phyloP scores from a whole-genome alignment of 306 rosid species.

The Medicago lupulina region DNA sequence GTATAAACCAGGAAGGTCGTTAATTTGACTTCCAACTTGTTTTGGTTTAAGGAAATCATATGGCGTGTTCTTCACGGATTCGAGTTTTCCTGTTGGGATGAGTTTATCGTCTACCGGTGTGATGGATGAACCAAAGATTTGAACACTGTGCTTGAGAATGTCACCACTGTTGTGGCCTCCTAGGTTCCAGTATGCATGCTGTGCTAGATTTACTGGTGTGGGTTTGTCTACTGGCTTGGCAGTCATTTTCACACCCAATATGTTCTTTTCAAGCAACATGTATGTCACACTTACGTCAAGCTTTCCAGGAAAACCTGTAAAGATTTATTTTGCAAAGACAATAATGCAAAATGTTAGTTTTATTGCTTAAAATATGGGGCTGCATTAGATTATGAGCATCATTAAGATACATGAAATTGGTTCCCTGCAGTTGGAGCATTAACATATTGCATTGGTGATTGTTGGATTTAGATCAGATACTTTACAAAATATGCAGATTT shows the following conservation, averaged over 20 bases:
- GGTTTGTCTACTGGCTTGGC: slow-evolving; percentile 59
- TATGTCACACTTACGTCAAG: slow-evolving; percentile 62
- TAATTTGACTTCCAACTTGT: slow-evolving; percentile 50
- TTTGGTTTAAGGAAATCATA: slow-evolving; percentile 61
- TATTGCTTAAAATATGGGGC: not conserved
- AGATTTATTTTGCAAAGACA: slow-evolving; percentile 17
- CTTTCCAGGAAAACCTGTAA: slow-evolving; percentile 77
- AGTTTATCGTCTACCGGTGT: slow-evolving; percentile 64
- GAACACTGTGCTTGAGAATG: slow-evolving; percentile 61
- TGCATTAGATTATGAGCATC: not conserved
- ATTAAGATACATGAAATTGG: not conserved
- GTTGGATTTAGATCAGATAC: not conserved
- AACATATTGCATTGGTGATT: not conserved
- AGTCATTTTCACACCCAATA: slow-evolving; percentile 56
- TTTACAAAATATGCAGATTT: not conserved
- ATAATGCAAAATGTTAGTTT: not conserved
- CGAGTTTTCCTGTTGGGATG: slow-evolving; percentile 60
- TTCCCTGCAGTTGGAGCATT: not conserved
- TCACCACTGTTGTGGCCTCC: slow-evolving; percentile 69
- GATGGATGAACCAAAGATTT: slow-evolving; percentile 56
- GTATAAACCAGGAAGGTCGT: slow-evolving; percentile 54
- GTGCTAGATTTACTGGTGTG: slow-evolving; percentile 78
- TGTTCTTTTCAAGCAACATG: slow-evolving; percentile 48
- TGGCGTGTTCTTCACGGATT: slow-evolving; percentile 52
- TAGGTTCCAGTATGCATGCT: slow-evolving; percentile 75